phyloP scores from a whole-genome alignment of 129 eudicot species.

The Flaveria linearis region DNA sequence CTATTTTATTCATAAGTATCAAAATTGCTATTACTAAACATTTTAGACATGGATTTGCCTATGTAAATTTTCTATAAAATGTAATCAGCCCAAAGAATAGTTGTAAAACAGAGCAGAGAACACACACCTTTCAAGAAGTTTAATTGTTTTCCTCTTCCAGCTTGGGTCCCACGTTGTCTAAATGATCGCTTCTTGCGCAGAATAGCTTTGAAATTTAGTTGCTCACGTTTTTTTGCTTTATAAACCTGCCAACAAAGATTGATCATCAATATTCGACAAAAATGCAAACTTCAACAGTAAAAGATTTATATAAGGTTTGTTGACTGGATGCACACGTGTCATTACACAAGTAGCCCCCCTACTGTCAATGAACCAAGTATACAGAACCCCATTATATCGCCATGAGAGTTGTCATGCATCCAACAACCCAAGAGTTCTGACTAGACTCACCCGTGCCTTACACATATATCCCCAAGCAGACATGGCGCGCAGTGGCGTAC shows the following conservation, averaged over 20 bases:
- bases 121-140: constrained; percentile 46
- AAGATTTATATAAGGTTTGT: neutral
- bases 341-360: neutral
- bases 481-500: neutral
- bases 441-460: neutral
- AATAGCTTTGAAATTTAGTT: constrained; percentile 48
- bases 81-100: neutral
- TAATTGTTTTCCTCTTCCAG: constrained; percentile 66
- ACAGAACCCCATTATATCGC: neutral
- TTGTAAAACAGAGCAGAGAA: neutral
- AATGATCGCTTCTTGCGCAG: constrained; percentile 82
- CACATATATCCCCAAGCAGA: constrained; percentile 1
- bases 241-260: constrained; percentile 48
- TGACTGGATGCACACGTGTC: neutral
- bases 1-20: neutral
- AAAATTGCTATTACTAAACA: neutral
- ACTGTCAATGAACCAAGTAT: neutral
- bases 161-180: constrained; percentile 58
- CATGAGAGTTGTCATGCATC: neutral
- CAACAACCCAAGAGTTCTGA: neutral
- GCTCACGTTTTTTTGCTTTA: constrained; percentile 57
- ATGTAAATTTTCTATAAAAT: neutral
- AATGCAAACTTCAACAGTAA: neutral
- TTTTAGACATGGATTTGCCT: neutral
- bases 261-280: neutral